Percentiles rank a stretch among this genome's conserved stretches.
These are phyloP conservation scores for Chlorella sp. DNA, from an alignment of 139 green algal genomes.

Conservation along the genomic window DNA sequence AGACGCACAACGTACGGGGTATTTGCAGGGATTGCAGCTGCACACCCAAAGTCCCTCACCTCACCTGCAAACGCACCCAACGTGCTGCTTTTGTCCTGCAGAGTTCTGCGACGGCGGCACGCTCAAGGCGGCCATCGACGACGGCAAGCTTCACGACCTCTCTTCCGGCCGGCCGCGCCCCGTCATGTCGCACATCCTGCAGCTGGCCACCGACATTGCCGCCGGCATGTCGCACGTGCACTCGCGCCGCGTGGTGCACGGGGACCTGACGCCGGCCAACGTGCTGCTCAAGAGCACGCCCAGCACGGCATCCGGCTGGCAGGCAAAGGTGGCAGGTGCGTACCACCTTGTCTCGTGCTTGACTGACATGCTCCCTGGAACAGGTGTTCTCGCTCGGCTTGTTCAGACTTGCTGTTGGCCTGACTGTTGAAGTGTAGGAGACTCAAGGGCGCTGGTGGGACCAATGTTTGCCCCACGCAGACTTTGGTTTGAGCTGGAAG, in stretches of 20 bases:
- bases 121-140: slow-evolving; percentile 6
- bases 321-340: neutral
- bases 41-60: too few species aligned
- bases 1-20: too few species aligned
- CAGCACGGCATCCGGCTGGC: neutral
- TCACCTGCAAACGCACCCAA: too few species aligned
- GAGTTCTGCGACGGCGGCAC: slow-evolving; percentile 21
- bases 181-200: neutral
- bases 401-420: too few species aligned
- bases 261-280: slow-evolving; percentile 36
- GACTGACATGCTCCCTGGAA: slow-evolving; percentile 1
- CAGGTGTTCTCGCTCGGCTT: too few species aligned
- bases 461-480: neutral
- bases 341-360: too few species aligned
- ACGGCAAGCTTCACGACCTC: neutral
- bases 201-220: slow-evolving; percentile 18
- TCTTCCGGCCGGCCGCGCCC: neutral
- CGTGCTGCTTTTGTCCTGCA: too few species aligned
- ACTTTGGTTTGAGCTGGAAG: slow-evolving; percentile 38
- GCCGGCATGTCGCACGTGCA: slow-evolving; percentile 35
- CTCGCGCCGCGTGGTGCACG: slow-evolving; percentile 27
- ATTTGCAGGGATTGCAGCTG: too few species aligned
- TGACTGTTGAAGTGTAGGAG: too few species aligned
- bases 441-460: too few species aligned
- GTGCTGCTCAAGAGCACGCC: slow-evolving; percentile 16